Base-by-base conservation (phyloP, 2,329 filamentous ascomycete species). In the Pseudocercospora vitis region DNA sequence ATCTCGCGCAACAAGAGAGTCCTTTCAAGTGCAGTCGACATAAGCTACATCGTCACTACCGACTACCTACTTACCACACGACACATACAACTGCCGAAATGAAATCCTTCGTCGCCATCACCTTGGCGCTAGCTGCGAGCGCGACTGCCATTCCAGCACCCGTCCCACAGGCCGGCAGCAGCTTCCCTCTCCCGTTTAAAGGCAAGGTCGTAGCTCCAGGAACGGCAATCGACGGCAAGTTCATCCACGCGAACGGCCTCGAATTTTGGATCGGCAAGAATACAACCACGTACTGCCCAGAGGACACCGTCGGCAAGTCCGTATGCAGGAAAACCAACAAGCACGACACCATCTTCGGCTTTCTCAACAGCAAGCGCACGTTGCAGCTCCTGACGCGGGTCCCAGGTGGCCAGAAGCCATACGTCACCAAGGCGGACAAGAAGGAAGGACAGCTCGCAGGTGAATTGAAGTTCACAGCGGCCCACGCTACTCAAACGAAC, bases 351-450 rank as follows among this genome's bases (percentile, higher is more conserved):
- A 65, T 65, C 60, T 66, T 66, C 49, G 57, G 55, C 54, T 61
- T 48, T 55, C 57, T 58, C 32, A 40, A 33, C 49, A 66, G 65
- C 52, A 3, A 39, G 29, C n/a, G 56, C 35, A 33, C 32, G 18
- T 35, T 61, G 55, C 18, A 19, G 37, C 59, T 68, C 51, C 53
- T 51, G 49, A 59, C 59, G 35, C 35, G 50, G n/a, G 65, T 68
- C 5, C 65, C 66, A 11, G 66, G 64, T 42, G 66, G 66, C 37
- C 66, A 68, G 51, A 56, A 62, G 47, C 52, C 63, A 53, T 70
- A 68, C 61, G 60, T 69, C 48, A 63, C 64, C n/a, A 53, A 60
- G 11, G 53, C 53, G 7, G 57, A 55, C 16, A 39, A 40, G 6
- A 28, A 31, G 1, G 29, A 33, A 18, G 56, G 52, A n/a, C 37